Base-by-base conservation (phyloP, 2,329 filamentous ascomycete species). In the Hymenoscyphus repandus region DNA sequence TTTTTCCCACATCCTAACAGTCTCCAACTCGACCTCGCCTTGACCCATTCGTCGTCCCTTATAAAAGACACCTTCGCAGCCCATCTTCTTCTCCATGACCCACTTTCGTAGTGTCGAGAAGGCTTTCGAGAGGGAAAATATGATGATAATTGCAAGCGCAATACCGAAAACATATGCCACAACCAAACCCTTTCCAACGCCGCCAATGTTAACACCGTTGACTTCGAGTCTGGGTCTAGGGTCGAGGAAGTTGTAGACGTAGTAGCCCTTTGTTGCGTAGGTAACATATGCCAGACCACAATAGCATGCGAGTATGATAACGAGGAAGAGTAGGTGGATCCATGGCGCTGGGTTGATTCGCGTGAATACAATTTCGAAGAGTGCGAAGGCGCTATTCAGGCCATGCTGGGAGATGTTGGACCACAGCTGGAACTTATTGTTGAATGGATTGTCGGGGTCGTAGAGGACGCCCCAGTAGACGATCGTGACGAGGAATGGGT, bases 241-340 rank as follows among this genome's bases (percentile, higher is more conserved):
- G 65, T 95, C 76, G n/a, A 95, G 77, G 69, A 95, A 95, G 51
- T 62, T 66, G 70, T 95, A 95, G 0, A 86, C 77, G 67, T 91
- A 95, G 65, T 85, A 88, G 2, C 79, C 79, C 66, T 90, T 74
- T 0, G 82, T 83, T 4, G 79, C 80, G 54, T 79, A 69, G 0
- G 86, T 91, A 18, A 93, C 60, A 67, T 88, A 95, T 1, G 88
- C 88, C 13, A 95, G 70, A 0, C 72, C 79, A 10, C 91, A 75
- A 66, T 95, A 95, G 3, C 84, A 69, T 0, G 79, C 80, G 38
- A 95, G 75, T 6, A 93, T 67, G n/a, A 89, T 50, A 56, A 91
- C 69, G 12, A 91, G 72, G 64, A 80, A 83, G 12, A 79, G 67
- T n/a, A 89, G 66, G 62, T 90, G 83, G 18, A 86, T 68, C 70